These are phyloP conservation scores for Raphanus hybrid DNA, from an alignment of 441 rosid species.

Conservation along the genomic window DNA sequence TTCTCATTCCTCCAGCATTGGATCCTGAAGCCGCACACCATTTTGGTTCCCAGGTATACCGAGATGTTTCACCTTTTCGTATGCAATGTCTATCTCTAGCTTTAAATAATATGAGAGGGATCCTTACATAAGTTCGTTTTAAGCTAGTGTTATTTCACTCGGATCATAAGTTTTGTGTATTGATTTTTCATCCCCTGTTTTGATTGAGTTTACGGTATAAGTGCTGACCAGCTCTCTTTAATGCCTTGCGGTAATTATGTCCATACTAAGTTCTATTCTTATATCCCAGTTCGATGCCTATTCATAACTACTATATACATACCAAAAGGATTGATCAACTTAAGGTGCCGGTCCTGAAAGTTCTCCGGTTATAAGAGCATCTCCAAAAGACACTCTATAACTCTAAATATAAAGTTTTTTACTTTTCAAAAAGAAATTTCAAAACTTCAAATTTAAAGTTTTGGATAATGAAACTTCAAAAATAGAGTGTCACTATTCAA, in stretches of 20 bases:
- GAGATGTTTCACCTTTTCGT: not conserved
- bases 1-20: conserved; percentile 17
- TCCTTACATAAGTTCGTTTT: not conserved
- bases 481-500: too few relatives aligned
- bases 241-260: not conserved
- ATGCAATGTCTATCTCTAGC: conserved; percentile 11
- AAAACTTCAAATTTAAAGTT: too few relatives aligned
- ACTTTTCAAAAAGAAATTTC: too few relatives aligned
- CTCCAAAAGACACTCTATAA: too few relatives aligned
- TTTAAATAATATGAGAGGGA: not conserved
- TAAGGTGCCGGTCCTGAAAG: not conserved
- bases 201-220: not conserved
- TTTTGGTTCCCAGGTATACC: conserved; percentile 15
- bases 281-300: not conserved
- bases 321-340: not conserved
- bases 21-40: conserved; percentile 16
- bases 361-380: not conserved
- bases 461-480: too few relatives aligned
- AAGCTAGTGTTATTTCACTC: not conserved
- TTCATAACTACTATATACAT: not conserved
- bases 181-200: conserved; percentile 1
- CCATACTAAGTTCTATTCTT: not conserved
- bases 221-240: not conserved
- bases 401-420: too few relatives aligned
- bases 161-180: not conserved